phyloP scores from a whole-genome alignment of 2,329 filamentous ascomycete genomes.

The Aspergillus aculeatinus region DNA sequence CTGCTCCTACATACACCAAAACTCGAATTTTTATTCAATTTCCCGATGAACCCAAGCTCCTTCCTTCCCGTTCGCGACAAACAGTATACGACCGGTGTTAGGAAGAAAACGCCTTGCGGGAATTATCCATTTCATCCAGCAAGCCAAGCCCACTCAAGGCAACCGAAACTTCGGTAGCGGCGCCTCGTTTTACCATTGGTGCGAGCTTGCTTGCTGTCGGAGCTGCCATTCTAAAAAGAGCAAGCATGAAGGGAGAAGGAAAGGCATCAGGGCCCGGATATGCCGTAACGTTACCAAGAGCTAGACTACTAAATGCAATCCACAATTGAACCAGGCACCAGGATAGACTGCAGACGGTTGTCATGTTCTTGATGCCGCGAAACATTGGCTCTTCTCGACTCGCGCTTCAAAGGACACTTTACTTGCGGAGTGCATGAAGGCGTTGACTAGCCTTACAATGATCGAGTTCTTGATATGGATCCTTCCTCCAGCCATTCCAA shows the following conservation, averaged over 20 bases:
- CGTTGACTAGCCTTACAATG: too few species aligned
- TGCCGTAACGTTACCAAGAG: not conserved
- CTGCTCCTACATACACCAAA: too few species aligned
- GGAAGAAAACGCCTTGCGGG: not conserved
- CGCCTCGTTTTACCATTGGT: not conserved
- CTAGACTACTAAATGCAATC: not conserved
- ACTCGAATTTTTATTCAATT: too few species aligned
- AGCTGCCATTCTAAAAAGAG: not conserved
- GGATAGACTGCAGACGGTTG: not conserved
- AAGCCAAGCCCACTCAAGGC: not conserved
- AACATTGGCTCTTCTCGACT: too few species aligned
- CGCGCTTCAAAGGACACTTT: too few species aligned
- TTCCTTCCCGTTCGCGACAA: not conserved
- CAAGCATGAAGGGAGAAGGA: not conserved
- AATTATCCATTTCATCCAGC: not conserved
- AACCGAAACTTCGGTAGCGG: not conserved
- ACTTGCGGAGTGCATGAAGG: too few species aligned
- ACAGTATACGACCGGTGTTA: not conserved
- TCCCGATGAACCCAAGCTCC: too few species aligned
- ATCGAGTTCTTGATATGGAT: too few species aligned
- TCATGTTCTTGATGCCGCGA: too few species aligned
- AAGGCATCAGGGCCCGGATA: not conserved
- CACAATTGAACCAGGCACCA: not conserved
- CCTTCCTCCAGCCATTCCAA: too few species aligned
- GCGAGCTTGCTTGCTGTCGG: not conserved